A percentile compares a stretch with the other conserved stretches of the same genome.
These are phyloP conservation scores for Rusavskia elegans DNA, from an alignment of 495 filamentous ascomycete genomes.

Conservation along the genomic window DNA sequence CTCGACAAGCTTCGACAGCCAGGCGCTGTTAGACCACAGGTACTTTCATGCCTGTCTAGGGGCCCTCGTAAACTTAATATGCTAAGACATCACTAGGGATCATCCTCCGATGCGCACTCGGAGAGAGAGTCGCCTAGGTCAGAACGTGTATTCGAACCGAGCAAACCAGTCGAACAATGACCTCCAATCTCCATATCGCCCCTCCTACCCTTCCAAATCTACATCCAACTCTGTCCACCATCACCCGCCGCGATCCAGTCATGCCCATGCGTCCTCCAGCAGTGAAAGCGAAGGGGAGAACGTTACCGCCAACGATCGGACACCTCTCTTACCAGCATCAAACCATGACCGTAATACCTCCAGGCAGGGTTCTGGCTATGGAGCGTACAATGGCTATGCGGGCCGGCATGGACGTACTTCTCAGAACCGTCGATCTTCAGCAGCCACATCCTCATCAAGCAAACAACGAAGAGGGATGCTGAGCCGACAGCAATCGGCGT, in stretches of 20 bases:
- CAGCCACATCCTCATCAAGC: constrained; percentile 13
- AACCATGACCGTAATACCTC: constrained; percentile 9
- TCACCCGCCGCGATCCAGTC: constrained; percentile 2
- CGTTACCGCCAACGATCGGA: constrained; percentile 7
- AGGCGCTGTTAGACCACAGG: constrained; percentile 69
- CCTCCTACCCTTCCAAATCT: constrained; percentile 4
- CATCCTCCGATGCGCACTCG: constrained; percentile 56
- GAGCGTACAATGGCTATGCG: constrained; percentile 8
- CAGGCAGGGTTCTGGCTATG: constrained; percentile 19
- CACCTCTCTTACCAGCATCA: constrained; percentile 9
- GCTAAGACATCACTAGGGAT: constrained; percentile 28
- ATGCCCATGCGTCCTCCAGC: constrained; percentile 7
- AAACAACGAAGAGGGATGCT: constrained; percentile 9
- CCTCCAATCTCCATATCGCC: constrained; percentile 18
- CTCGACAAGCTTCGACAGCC: constrained; percentile 67
- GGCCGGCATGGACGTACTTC: constrained; percentile 6
- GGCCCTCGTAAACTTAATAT: too few species aligned
- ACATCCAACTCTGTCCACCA: constrained; percentile 4
- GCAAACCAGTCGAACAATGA: constrained; percentile 13
- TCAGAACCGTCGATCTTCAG: constrained; percentile 8
- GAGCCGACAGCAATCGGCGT: constrained; percentile 13
- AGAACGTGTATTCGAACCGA: constrained; percentile 17
- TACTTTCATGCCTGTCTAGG: constrained; percentile 15
- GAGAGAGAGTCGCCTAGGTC: constrained; percentile 38
- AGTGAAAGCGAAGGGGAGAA: constrained; percentile 17